Percentiles rank a stretch among this genome's conserved stretches.
phyloP scores from a whole-genome alignment of 1,139 yeast genomes.

The Yamadazyma aaseri region DNA sequence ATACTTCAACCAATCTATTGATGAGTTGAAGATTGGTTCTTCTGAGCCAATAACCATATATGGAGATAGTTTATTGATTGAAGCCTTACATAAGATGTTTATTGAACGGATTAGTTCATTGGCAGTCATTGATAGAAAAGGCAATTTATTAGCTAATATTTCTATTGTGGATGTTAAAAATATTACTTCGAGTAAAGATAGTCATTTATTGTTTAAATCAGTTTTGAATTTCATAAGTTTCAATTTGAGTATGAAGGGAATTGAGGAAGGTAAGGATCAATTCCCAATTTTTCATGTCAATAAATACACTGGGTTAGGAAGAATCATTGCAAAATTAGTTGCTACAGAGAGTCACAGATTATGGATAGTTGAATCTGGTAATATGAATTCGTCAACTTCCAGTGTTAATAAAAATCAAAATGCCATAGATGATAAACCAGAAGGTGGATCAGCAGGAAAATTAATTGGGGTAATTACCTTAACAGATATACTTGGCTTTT shows the following conservation, averaged over 20 bases:
- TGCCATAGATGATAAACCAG: conserved; percentile 21
- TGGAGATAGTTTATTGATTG: conserved; percentile 84
- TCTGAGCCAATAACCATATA: conserved; percentile 69
- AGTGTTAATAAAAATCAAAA: conserved; percentile 8
- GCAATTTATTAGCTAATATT: conserved; percentile 81
- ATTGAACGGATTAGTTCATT: conserved; percentile 80
- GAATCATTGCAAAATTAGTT: conserved; percentile 90
- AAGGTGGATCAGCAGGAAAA: conserved; percentile 61
- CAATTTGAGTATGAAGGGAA: conserved; percentile 82
- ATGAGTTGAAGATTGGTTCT: conserved; percentile 69
- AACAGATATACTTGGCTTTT: conserved; percentile 80
- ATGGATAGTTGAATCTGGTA: conserved; percentile 64
- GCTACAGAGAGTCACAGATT: conserved; percentile 92
- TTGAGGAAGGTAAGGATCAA: conserved; percentile 92
- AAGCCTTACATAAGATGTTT: conserved; percentile 85
- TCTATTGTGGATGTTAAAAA: conserved; percentile 91
- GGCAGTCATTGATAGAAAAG: conserved; percentile 85
- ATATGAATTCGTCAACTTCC: conserved; percentile 12
- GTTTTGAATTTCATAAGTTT: conserved; percentile 87
- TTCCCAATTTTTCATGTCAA: conserved; percentile 95
- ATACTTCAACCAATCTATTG: conserved; percentile 62
- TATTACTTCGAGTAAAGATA: conserved; percentile 81
- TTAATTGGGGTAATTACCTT: conserved; percentile 87
- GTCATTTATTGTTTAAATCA: conserved; percentile 74
- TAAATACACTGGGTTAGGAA: conserved; percentile 71